These are phyloP conservation scores for Rhododendron ovatum DNA, from an alignment of 148 eudicot genomes.

Conservation along the genomic window DNA sequence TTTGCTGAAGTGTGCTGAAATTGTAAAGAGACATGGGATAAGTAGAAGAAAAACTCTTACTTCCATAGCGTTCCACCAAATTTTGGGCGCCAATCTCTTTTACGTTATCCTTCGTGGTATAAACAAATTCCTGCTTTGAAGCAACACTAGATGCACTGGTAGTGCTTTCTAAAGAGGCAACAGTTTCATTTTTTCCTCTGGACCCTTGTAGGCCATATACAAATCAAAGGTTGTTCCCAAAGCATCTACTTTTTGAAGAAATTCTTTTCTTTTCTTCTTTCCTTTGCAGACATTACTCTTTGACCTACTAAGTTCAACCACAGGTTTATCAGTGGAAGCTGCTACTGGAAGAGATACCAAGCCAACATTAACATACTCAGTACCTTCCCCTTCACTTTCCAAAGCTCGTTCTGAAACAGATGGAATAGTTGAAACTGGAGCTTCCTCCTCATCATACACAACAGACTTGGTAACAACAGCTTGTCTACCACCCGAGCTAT, in stretches of 20 bases:
- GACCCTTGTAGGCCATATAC: constrained; percentile 84
- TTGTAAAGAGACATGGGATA: too few species aligned
- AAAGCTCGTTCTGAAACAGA: constrained; percentile 23
- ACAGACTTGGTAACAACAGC: constrained; percentile 11
- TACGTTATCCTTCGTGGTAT: constrained; percentile 21
- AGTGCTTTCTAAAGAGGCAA: constrained; percentile 22
- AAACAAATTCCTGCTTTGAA: constrained; percentile 21
- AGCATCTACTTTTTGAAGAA: constrained; percentile 77
- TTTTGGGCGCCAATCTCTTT: too few species aligned
- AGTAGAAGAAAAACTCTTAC: too few species aligned
- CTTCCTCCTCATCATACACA: constrained; percentile 23
- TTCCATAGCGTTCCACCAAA: too few species aligned
- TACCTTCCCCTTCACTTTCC: constrained; percentile 29
- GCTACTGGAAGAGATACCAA: constrained; percentile 30
- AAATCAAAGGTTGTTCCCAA: constrained; percentile 71
- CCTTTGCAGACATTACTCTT: constrained; percentile 37
- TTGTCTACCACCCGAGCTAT: constrained; percentile 19
- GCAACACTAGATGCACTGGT: constrained; percentile 23
- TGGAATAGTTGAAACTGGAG: constrained; percentile 20
- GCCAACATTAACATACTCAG: constrained; percentile 27
- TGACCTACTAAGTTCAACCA: constrained; percentile 39
- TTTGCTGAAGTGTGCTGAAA: too few species aligned
- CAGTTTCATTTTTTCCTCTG: constrained; percentile 60
- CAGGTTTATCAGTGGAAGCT: constrained; percentile 32
- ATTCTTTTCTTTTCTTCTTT: constrained; percentile 64